Conservation (phyloP, 768 basidiomycete genomes). For the Mycena olivaceomarginata region DNA sequence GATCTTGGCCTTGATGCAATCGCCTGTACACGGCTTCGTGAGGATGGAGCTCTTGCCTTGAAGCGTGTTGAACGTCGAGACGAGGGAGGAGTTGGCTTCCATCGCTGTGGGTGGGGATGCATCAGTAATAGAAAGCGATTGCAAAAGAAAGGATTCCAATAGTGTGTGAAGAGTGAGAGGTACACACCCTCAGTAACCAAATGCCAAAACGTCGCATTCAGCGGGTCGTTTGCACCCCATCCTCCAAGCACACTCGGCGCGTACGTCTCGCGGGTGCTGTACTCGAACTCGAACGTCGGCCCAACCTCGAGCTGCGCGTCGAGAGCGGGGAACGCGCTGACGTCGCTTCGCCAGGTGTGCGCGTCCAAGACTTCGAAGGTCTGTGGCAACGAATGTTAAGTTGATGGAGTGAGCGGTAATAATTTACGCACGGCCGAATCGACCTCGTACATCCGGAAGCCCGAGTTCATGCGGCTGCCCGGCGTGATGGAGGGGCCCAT, state of each 20-base stretch:
- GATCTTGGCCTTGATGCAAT: constrained; percentile 80
- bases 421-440: constrained; percentile 73
- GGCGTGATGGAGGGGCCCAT: constrained; percentile 84
- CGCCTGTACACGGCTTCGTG: constrained; percentile 73
- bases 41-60: constrained; percentile 83
- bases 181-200: constrained; percentile 73
- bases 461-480: constrained; percentile 82
- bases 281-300: constrained; percentile 80
- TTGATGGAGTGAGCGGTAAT: not conserved
- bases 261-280: constrained; percentile 82
- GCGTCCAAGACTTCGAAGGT: constrained; percentile 89
- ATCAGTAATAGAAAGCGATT: not conserved
- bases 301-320: constrained; percentile 75
- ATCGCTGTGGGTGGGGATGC: constrained; percentile 64
- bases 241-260: constrained; percentile 71
- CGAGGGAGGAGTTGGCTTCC: constrained; percentile 72
- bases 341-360: constrained; percentile 83
- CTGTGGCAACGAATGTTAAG: constrained; percentile 53
- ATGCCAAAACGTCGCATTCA: constrained; percentile 92
- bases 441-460: constrained; percentile 84
- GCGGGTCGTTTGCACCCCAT: constrained; percentile 79
- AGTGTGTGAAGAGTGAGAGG: not conserved
- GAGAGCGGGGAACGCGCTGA: constrained; percentile 73
- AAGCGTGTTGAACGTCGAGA: constrained; percentile 79
- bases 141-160: not conserved